These are phyloP conservation scores for Sugiyamaella xylanicola DNA, from an alignment of 1,139 yeast species.

Conservation along the genomic window DNA sequence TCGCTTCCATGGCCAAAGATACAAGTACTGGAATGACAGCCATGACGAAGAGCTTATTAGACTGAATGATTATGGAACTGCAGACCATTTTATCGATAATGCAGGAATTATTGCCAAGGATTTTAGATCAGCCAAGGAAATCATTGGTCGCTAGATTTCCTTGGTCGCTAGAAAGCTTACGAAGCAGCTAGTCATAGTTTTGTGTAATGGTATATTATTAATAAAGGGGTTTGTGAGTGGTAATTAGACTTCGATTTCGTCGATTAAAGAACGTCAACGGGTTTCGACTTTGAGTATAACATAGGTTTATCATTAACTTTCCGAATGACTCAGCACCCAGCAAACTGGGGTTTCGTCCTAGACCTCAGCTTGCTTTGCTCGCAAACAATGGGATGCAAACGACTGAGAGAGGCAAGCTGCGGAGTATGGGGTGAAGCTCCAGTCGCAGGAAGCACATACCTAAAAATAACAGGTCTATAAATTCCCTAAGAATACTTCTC, in stretches of 20 bases:
- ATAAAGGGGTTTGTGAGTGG: background rate
- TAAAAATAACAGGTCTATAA: background rate
- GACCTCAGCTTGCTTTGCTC: too few species aligned
- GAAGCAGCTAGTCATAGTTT: too few species aligned
- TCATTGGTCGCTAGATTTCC: conserved; percentile 20
- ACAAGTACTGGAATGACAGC: conserved; percentile 20
- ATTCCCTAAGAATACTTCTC: conserved; percentile 7
- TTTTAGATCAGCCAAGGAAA: conserved; percentile 10
- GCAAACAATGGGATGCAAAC: too few species aligned
- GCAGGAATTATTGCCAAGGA: conserved; percentile 17
- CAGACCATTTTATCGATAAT: conserved; percentile 16
- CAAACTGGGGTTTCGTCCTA: too few species aligned
- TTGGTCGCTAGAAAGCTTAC: too few species aligned
- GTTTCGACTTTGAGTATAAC: too few species aligned
- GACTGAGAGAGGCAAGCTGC: too few species aligned
- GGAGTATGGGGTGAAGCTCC: too few species aligned
- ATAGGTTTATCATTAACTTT: too few species aligned
- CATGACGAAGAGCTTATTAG: conserved; percentile 17
- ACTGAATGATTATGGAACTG: conserved; percentile 20
- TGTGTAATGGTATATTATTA: background rate
- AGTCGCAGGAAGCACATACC: too few species aligned
- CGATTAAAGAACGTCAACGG: too few species aligned
- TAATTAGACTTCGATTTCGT: background rate
- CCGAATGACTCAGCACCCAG: too few species aligned
- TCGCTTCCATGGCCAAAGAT: conserved; percentile 20